phyloP scores from a whole-genome alignment of 331 rosid species.

The Rosa hybrid region DNA sequence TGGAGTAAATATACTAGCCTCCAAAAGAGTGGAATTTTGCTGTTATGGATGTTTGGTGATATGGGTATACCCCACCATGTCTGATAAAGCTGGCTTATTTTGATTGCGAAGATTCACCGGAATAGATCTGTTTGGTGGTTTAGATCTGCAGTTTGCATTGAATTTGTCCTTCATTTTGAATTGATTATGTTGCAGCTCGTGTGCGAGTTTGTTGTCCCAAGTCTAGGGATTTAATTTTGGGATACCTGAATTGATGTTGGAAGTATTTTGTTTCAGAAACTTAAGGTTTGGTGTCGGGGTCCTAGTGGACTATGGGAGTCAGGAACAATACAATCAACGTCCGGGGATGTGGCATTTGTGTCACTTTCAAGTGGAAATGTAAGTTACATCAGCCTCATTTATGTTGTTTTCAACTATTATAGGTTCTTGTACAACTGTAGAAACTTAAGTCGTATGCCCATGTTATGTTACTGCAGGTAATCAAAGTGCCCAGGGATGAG shows the following conservation, averaged over 20 bases:
- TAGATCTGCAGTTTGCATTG: constrained; percentile 4
- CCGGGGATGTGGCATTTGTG: constrained; percentile 69
- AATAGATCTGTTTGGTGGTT: constrained; percentile 2
- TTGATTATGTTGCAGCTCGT: too few relatives aligned
- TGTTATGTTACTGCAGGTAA: constrained; percentile 54
- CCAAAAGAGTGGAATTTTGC: neutral
- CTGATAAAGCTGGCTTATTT: neutral
- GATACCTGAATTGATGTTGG: constrained; percentile 21
- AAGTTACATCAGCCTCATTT: constrained; percentile 29
- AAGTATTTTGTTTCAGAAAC: constrained; percentile 65
- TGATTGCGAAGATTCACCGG: neutral
- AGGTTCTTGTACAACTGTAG: neutral
- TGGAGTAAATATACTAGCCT: neutral
- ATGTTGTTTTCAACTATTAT: constrained; percentile 19
- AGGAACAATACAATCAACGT: constrained; percentile 75
- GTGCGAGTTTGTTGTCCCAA: neutral
- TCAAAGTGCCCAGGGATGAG: constrained; percentile 57
- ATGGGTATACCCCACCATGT: neutral
- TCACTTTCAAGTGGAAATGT: constrained; percentile 70
- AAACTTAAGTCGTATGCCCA: constrained; percentile 22
- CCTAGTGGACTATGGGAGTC: constrained; percentile 73
- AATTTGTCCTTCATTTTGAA: neutral
- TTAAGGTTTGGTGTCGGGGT: constrained; percentile 83
- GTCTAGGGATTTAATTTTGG: constrained; percentile 22
- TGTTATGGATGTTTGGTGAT: neutral